These are phyloP conservation scores for Prototheca wickerhamii DNA, from an alignment of 163 green algal species.

Conservation along the genomic window DNA sequence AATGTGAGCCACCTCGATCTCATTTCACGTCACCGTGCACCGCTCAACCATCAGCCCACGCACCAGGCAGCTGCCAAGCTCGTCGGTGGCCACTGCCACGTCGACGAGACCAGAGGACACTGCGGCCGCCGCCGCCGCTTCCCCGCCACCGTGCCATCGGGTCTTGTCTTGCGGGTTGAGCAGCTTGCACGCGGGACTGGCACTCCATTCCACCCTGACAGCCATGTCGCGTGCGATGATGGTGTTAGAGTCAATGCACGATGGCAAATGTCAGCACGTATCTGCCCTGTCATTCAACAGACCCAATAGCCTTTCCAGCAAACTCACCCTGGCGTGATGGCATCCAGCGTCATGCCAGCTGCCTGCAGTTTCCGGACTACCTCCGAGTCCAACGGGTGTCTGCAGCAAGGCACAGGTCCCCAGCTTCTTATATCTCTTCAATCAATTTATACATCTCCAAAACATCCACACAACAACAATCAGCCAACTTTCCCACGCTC, in stretches of 20 bases:
- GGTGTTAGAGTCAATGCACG: background rate
- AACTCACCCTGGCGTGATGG: background rate
- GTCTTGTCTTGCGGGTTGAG: constrained; percentile 10
- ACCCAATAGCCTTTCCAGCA: too few species aligned
- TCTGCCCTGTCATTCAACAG: background rate
- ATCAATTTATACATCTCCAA: too few species aligned
- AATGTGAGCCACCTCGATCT: too few species aligned
- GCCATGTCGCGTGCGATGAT: too few species aligned
- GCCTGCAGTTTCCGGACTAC: background rate
- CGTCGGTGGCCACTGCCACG: constrained; percentile 21
- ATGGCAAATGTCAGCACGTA: background rate
- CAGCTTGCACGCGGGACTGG: background rate
- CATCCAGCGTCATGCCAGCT: background rate
- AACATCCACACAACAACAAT: too few species aligned
- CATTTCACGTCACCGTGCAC: background rate
- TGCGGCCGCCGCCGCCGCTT: constrained; percentile 12
- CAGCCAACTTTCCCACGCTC: too few species aligned
- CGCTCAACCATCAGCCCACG: background rate
- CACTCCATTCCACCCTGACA: background rate
- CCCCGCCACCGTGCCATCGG: constrained; percentile 14
- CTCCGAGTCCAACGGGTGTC: background rate
- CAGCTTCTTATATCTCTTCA: too few species aligned
- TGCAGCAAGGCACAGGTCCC: background rate
- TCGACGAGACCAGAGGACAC: constrained; percentile 22
- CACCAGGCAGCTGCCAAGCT: constrained; percentile 24